These are phyloP conservation scores for Starmerella powellii DNA, from an alignment of 805 yeast species.

Conservation along the genomic window DNA sequence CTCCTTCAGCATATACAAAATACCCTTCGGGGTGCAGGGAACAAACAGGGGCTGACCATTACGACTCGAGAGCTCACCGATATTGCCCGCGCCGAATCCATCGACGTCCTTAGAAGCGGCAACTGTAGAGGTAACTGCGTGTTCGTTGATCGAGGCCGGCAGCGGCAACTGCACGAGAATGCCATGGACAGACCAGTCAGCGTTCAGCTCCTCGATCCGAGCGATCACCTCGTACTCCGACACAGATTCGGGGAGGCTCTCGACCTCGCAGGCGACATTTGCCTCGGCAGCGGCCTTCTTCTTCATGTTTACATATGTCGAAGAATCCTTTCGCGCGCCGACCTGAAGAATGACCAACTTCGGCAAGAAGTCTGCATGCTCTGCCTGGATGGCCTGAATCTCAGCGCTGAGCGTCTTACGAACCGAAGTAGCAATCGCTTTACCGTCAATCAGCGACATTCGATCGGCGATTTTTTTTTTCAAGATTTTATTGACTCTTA, in stretches of 20 bases:
- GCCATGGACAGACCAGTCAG: conserved; percentile 71
- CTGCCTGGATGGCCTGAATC: conserved; percentile 35
- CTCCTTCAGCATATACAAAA: conserved; percentile 64
- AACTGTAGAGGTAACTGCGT: conserved; percentile 69
- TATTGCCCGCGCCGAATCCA: conserved; percentile 80
- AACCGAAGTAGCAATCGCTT: conserved; percentile 42
- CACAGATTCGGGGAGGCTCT: conserved; percentile 52
- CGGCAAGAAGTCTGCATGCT: conserved; percentile 48
- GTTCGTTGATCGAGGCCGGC: conserved; percentile 70
- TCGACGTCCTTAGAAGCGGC: conserved; percentile 79
- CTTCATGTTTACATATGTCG: conserved; percentile 85
- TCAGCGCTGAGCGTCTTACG: conserved; percentile 42
- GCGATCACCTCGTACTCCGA: conserved; percentile 46
- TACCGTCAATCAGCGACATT: conserved; percentile 45
- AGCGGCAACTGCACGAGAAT: conserved; percentile 81
- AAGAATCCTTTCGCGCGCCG: conserved; percentile 79
- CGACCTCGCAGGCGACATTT: conserved; percentile 53
- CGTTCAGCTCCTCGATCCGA: conserved; percentile 51
- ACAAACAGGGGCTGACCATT: conserved; percentile 72
- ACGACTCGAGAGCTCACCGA: conserved; percentile 80
- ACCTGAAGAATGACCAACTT: conserved; percentile 76
- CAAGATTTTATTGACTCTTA: background rate
- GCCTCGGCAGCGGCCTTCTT: conserved; percentile 81
- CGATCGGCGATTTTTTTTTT: background rate
- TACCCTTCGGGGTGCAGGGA: conserved; percentile 95